Base-by-base conservation (phyloP, 129 eudicot species). In the Scalesia atractyloides region DNA sequence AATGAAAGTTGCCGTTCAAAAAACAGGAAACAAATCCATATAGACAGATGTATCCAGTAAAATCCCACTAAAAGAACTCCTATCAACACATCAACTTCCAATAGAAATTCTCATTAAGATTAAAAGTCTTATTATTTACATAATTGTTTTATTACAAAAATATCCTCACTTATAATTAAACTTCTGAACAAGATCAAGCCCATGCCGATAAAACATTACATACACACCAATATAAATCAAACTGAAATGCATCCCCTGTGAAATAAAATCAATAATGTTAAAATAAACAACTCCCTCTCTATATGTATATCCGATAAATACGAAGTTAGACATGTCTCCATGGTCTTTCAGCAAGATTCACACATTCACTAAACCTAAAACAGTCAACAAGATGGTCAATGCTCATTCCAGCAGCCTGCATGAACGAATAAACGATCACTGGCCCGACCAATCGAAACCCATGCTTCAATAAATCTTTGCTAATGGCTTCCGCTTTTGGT, bases 341-440 rank as follows among this genome's bases (percentile, higher is more conserved):
- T 33, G 99, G 99, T 78, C 91, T 88, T 81, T 95, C 97, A 24
- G 99, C 97, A 75, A 86, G 96, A 52, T 83, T 84, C n/a, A 90
- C 93, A 60, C 99, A 95, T 66, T 95, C 97, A 57, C 72, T 75
- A 68, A 82, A 83, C 75, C 99, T 86, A 83, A 84, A 90, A 72
- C 99, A 95, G 82, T 95, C 96, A 54, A 95, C 92, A 30, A 95
- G 89, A 85, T 95, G 99, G 79, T 95, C 99, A 72, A 90, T 88
- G 66, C 91, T 85, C 91, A 95, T 85, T 41, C 99, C 99, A 7
- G 91, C 88, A 11, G 99, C 99, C 79, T 95, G 99, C 94, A 90
- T 90, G 91, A 95, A 95, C 6, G 99, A 95, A 41, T 95, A 85
- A 17, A 87, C 86, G 18, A 95, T 88, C 59, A 95, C 99, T 3